Base-by-base conservation (phyloP, 805 yeast species). In the Teunomyces lycoperdinae region DNA sequence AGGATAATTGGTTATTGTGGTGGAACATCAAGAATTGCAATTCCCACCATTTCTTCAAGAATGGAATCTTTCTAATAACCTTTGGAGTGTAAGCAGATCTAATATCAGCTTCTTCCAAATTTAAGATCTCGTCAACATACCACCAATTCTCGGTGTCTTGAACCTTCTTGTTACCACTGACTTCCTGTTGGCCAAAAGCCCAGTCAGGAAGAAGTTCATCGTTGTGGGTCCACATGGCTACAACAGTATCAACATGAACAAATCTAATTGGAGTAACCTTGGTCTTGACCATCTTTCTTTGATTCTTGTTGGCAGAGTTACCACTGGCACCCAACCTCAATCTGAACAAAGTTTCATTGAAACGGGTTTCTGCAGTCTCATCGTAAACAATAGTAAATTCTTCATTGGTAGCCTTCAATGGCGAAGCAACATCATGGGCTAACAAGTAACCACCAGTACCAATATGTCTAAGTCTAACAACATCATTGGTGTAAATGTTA, bases 401-500 rank as follows among this genome's bases (percentile, higher is more conserved):
- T 70, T 90, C 96, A 60, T 91, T 87, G n/a, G 96, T 87, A 48
- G 97, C 86, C 60, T 70, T 85, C 52, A 85, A 74, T 27, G 99
- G 98, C 2, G 98, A 94, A 1, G 97, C 97, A 47, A 94, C 97
- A 64, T 92, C 97, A 63, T 94, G 99, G 16, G 98, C 81, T 59
- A 89, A 77, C 55, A 94, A 71, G 58, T 71, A 85, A 9, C 96
- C 87, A 45, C 89, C 79, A 1, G 98, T 90, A 28, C 76, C 82
- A 44, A 86, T 79, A 62, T 94, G 99, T 66, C 79, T 82, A 48
- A 94, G 73, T 68, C 97, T 86, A 48, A 94, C 73, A 14, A 78
- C 66, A 59, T 89, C 94, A 54, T 88, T 87, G 52, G 89, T 83
- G 53, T 60, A 69, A 32, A 94, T 85, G 3, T 50, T 56, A 8